These are phyloP conservation scores for Pestalotiopsis sp. DNA, from an alignment of 2,329 filamentous ascomycete species.

Conservation along the genomic window DNA sequence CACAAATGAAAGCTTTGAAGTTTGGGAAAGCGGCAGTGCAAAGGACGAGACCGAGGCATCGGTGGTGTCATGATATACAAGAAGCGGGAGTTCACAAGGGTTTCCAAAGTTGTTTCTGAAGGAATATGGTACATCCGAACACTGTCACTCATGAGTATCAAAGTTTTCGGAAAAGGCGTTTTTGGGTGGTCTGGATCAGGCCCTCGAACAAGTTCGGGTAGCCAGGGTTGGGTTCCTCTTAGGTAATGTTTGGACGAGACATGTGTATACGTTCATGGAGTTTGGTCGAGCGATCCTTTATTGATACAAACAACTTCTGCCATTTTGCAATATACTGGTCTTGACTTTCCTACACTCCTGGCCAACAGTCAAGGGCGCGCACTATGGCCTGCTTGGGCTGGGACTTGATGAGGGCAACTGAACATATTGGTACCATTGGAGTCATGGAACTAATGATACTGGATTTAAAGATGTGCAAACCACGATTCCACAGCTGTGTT, in stretches of 20 bases:
- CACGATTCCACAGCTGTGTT: too few species aligned
- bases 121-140: conserved; percentile 10
- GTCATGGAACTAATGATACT: neutral
- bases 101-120: neutral
- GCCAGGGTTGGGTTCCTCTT: neutral
- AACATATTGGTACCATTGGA: neutral
- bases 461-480: too few species aligned
- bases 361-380: neutral
- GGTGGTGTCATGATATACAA: conserved; percentile 10
- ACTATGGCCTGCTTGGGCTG: neutral
- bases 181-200: neutral
- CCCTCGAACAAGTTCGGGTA: neutral
- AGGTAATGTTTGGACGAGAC: conserved; percentile 6
- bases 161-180: conserved; percentile 12
- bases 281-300: conserved; percentile 1
- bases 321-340: neutral
- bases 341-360: neutral
- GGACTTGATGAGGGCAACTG: neutral
- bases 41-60: conserved; percentile 55
- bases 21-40: conserved; percentile 72
- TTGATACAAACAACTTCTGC: neutral
- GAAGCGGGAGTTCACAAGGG: neutral
- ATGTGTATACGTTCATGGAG: conserved; percentile 10
- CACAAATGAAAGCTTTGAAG: conserved; percentile 63
- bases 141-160: conserved; percentile 11